These are phyloP conservation scores for Trichoderma koningiopsis DNA, from an alignment of 2,329 filamentous ascomycete genomes.

Conservation along the genomic window DNA sequence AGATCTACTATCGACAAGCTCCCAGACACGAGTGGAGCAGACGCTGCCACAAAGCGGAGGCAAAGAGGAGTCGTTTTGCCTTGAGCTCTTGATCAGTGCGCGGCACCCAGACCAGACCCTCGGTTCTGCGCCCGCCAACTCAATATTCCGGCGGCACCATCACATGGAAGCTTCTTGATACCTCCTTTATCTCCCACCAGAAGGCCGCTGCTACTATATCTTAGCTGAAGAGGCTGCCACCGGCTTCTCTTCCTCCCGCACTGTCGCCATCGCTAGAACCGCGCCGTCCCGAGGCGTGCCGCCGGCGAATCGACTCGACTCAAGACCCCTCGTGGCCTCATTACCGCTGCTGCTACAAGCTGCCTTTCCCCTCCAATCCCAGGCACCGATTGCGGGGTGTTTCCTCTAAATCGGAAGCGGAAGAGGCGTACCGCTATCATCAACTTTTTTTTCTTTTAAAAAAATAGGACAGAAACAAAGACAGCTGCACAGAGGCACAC, in stretches of 20 bases:
- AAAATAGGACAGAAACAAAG: background rate
- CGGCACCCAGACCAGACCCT: conserved; percentile 13
- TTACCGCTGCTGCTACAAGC: background rate
- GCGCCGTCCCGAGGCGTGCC: background rate
- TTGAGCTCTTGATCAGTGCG: conserved; percentile 21
- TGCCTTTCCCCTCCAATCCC: background rate
- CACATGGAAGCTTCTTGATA: background rate
- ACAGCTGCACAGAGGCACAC: background rate
- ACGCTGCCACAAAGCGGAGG: conserved; percentile 15
- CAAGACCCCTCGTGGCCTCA: conserved; percentile 11
- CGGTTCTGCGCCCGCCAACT: conserved; percentile 11
- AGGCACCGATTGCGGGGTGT: conserved; percentile 6
- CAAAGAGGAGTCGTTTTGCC: conserved; percentile 4
- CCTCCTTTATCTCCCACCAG: background rate
- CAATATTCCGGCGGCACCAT: conserved; percentile 17
- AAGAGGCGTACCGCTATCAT: background rate
- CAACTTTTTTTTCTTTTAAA: background rate
- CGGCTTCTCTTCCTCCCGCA: background rate
- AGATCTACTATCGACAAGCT: conserved; percentile 2
- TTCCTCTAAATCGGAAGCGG: background rate
- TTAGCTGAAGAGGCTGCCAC: background rate
- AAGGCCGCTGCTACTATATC: background rate
- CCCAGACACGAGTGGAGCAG: conserved; percentile 11
- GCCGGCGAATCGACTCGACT: conserved; percentile 21
- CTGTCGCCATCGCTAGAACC: background rate